phyloP scores from a whole-genome alignment of 1,139 yeast species.

The Williopsis jadinii region DNA sequence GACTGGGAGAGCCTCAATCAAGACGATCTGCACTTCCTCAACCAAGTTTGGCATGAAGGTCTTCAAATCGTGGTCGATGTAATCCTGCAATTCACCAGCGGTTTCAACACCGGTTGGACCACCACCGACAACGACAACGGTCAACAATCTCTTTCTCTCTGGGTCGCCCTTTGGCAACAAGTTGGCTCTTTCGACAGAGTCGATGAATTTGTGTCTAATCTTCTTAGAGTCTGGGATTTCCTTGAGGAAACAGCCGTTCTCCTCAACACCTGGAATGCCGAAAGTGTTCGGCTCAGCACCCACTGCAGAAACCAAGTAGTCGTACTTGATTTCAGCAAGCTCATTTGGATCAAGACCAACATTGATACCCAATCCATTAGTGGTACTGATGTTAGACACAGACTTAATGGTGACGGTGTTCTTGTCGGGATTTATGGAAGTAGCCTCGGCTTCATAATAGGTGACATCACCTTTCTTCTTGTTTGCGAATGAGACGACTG shows the following conservation, averaged over 20 bases:
- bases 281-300: constrained; percentile 83
- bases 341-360: constrained; percentile 28
- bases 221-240: constrained; percentile 78
- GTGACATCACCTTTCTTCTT: constrained; percentile 76
- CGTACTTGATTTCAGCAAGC: constrained; percentile 42
- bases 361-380: constrained; percentile 22
- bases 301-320: constrained; percentile 72
- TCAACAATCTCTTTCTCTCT: constrained; percentile 66
- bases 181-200: constrained; percentile 68
- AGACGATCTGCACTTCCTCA: constrained; percentile 72
- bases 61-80: constrained; percentile 82
- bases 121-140: constrained; percentile 82
- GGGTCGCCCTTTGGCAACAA: constrained; percentile 68
- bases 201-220: constrained; percentile 71
- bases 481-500: constrained; percentile 71
- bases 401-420: constrained; percentile 53
- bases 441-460: constrained; percentile 90
- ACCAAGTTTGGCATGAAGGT: constrained; percentile 87
- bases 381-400: constrained; percentile 32
- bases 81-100: constrained; percentile 89
- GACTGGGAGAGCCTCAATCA: constrained; percentile 86
- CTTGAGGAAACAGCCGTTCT: constrained; percentile 76
- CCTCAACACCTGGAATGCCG: constrained; percentile 75
- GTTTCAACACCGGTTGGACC: constrained; percentile 92
- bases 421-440: constrained; percentile 66